Conservation (phyloP, 176 grass and related monocot species). For the Poa pratensis region DNA sequence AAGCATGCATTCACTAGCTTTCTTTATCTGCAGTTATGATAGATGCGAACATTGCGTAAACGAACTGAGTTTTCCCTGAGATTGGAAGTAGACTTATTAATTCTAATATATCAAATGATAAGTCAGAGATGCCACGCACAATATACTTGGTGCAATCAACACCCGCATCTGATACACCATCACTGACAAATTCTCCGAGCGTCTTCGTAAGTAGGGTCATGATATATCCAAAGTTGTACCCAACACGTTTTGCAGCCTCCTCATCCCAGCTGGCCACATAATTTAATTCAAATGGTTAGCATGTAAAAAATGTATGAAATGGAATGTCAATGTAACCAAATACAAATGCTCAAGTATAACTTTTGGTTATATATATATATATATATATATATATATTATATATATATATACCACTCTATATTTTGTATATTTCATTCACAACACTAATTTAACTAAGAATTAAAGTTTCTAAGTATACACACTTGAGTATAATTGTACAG, state of each 20-base stretch:
- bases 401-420: no score
- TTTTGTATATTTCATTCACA: no score
- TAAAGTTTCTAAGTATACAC: no score
- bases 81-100: background rate
- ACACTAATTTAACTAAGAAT: no score
- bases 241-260: background rate
- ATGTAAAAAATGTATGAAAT: background rate
- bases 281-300: background rate
- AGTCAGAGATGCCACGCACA: background rate
- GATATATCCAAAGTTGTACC: background rate
- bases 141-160: background rate
- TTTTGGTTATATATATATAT: no score
- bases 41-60: background rate
- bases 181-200: background rate
- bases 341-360: background rate
- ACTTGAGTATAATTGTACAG: no score
- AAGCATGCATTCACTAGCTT: background rate
- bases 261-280: background rate
- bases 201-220: background rate
- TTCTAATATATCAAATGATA: background rate
- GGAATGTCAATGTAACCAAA: background rate
- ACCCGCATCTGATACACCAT: background rate
- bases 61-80: background rate
- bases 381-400: no score
- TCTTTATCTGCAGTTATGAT: background rate